Conservation (phyloP, 2,329 filamentous ascomycete genomes). For the Claviceps arundinis region DNA sequence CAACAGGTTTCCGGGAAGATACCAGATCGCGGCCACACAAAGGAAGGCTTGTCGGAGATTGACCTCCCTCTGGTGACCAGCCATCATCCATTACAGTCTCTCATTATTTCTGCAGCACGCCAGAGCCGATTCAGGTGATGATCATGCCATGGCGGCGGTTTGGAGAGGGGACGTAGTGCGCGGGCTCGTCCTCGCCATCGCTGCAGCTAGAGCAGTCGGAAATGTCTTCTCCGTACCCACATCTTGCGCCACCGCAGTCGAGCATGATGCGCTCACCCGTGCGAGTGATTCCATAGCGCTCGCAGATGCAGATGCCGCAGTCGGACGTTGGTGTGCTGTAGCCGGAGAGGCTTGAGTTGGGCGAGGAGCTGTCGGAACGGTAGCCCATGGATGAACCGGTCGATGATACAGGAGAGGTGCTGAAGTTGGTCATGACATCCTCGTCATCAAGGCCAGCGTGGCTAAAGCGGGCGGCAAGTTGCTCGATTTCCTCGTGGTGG, state of each 20-base stretch:
- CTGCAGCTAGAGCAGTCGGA: constrained; percentile 56
- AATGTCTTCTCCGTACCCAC: constrained; percentile 64
- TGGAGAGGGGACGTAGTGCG: constrained; percentile 29
- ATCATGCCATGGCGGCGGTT: constrained; percentile 53
- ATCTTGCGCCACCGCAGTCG: constrained; percentile 83
- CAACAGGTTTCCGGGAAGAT: constrained; percentile 16
- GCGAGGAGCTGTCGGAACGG: constrained; percentile 61
- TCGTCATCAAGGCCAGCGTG: constrained; percentile 44
- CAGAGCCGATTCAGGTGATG: constrained; percentile 27
- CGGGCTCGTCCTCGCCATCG: constrained; percentile 44
- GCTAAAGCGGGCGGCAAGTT: constrained; percentile 65
- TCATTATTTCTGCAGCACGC: not conserved
- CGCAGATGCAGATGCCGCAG: constrained; percentile 74
- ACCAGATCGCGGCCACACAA: constrained; percentile 15
- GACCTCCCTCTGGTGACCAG: constrained; percentile 6
- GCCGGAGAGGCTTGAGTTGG: constrained; percentile 59
- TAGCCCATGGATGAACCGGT: constrained; percentile 57
- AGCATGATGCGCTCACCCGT: constrained; percentile 87
- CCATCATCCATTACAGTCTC: not conserved
- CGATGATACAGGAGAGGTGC: constrained; percentile 49
- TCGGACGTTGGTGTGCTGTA: constrained; percentile 71
- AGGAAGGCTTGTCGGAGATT: constrained; percentile 20
- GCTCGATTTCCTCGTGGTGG: constrained; percentile 59
- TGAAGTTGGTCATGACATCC: constrained; percentile 41
- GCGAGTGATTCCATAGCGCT: constrained; percentile 93